Conservation (phyloP, 345 rosid species). For the Toxicodendron radicans region DNA sequence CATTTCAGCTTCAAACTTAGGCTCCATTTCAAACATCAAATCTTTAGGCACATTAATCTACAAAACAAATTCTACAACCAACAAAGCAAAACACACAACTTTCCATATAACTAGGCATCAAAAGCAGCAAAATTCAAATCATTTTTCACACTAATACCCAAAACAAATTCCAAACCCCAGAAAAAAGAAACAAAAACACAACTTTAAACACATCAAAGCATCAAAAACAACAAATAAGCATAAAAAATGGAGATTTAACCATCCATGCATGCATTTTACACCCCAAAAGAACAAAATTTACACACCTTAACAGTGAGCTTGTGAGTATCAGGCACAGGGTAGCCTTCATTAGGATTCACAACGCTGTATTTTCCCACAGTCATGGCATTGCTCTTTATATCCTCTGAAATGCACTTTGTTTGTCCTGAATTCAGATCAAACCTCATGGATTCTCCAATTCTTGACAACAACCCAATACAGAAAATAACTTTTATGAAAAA, state of each 20-base stretch:
- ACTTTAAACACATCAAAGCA: background rate
- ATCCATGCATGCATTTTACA: no score
- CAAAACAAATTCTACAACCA: background rate
- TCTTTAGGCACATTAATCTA: background rate
- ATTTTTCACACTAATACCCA: background rate
- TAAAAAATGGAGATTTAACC: background rate
- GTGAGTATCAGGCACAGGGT: slow-evolving; percentile 57
- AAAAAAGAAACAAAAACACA: background rate
- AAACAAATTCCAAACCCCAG: no score
- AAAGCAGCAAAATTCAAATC: background rate
- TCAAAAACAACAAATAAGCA: background rate
- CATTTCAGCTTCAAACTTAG: background rate
- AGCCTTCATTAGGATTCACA: slow-evolving; percentile 54
- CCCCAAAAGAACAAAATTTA: no score
- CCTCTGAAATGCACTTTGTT: slow-evolving; percentile 81
- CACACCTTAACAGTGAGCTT: slow-evolving; percentile 61
- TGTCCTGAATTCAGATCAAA: slow-evolving; percentile 60
- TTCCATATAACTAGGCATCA: background rate
- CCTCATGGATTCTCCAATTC: slow-evolving; percentile 49
- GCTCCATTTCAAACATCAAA: background rate
- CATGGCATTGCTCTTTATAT: slow-evolving; percentile 61
- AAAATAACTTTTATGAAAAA: slow-evolving; percentile 1
- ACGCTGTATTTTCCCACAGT: slow-evolving; percentile 60
- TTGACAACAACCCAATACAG: slow-evolving; percentile 30
- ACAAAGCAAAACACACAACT: background rate